Conservation (phyloP, 306 rosid genomes). For the Quercus variabilis region DNA sequence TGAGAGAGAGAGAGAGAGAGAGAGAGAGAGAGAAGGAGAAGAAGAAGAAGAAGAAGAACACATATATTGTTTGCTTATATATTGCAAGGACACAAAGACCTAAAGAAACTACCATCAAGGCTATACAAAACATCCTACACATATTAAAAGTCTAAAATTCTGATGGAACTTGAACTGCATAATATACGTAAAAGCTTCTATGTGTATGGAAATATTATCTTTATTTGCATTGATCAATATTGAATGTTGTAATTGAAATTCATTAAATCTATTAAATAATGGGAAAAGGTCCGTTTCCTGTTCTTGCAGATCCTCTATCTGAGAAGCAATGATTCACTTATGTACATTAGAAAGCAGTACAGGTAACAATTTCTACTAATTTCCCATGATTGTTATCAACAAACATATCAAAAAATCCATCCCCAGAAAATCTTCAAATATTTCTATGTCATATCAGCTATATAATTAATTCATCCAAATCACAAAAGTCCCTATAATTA, state of each 20-base stretch:
- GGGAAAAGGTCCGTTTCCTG: neutral
- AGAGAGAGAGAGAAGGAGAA: neutral
- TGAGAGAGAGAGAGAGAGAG: neutral
- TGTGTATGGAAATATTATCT: neutral
- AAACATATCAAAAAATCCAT: neutral
- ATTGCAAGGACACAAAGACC: too few species aligned
- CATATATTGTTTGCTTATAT: too few species aligned
- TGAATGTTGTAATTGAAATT: neutral
- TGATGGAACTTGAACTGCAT: neutral
- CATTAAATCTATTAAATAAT: neutral
- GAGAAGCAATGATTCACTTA: neutral
- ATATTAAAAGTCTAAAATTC: neutral
- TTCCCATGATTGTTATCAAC: neutral
- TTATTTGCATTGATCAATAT: neutral
- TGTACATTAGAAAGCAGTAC: neutral
- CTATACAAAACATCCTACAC: neutral
- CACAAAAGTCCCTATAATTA: neutral
- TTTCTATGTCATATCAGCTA: neutral
- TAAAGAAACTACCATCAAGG: too few species aligned
- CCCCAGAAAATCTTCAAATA: neutral
- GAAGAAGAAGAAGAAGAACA: neutral
- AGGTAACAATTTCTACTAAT: neutral
- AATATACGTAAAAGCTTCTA: neutral
- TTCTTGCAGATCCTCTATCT: neutral
- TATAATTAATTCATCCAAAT: neutral